Evolutionary conservation across 768 basidiomycete genomes (phyloP), one percentile per base, ranked within the genome.

Genomic region (Collybiopsis luxurians): DNA sequence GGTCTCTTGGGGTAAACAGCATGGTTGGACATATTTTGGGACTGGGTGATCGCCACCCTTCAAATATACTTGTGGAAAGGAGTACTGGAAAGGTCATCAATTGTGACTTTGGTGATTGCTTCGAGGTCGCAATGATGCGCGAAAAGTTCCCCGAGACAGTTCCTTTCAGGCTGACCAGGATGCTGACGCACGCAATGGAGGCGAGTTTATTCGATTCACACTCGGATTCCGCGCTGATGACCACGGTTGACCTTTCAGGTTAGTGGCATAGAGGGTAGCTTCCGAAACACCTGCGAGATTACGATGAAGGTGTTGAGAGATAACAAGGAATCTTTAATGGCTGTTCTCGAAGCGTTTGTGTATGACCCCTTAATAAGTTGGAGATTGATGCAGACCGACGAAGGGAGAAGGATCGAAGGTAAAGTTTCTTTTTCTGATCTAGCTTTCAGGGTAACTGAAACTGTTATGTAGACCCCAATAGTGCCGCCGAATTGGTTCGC

Each of bases 181-280:
- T 99, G 97, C 81, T 99, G 52, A 96, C 94, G 11, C 92, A 97
- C 68, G 97, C 97, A 12, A 99, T 99, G 97, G 97, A 99, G 83
- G 95, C 92, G 62, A 62, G 81, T 66, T n/a, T n/a, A n/a, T n/a
- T n/a, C n/a, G n/a, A n/a, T n/a, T n/a, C n/a, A n/a, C n/a, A n/a
- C n/a, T n/a, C 12, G 7, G 47, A 4, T 40, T 15, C 13, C 39
- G 27, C 24, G 40, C 17, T 39, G 30, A 28, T 23, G 30, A 30
- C 27, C 10, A n/a, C 57, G n/a, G 56, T 61, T 40, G 28, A 31
- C 61, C 52, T 56, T 52, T 21, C 64, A 95, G 92, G 94, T 96
- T 63, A 96, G 95, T 72, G 96, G 97, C 23, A 97, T 99, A 59
- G 93, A 98, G 67, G 97, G 97, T 36, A 97, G 92, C 68, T 99